phyloP scores from a whole-genome alignment of 192 early-diverging fungal genomes.

The Backusella liffmaniae region DNA sequence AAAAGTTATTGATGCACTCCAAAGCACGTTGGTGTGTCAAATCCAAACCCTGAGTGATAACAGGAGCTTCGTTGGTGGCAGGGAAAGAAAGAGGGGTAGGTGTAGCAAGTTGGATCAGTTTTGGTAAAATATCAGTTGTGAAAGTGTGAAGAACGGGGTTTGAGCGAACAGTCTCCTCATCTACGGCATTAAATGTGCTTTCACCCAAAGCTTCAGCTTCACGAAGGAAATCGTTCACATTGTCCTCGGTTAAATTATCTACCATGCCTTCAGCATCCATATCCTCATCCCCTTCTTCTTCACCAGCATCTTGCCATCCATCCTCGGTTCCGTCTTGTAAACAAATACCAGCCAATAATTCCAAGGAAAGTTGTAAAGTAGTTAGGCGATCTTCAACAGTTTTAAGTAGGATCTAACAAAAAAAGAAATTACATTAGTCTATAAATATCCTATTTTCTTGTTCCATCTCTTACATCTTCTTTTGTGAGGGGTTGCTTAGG shows the following conservation, averaged over 20 bases:
- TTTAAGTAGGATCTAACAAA: slow-evolving; percentile 33
- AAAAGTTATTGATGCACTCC: slow-evolving; percentile 74
- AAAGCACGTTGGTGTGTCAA: slow-evolving; percentile 66
- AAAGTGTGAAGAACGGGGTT: slow-evolving; percentile 49
- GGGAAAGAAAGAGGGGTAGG: slow-evolving; percentile 52
- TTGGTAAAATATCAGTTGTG: slow-evolving; percentile 46
- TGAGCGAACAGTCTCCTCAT: slow-evolving; percentile 26
- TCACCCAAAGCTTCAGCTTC: slow-evolving; percentile 34
- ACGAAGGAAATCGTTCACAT: slow-evolving; percentile 30
- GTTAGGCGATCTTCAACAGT: slow-evolving; percentile 54
- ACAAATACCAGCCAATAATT: slow-evolving; percentile 83
- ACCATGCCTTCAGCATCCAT: slow-evolving; percentile 48
- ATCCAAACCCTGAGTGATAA: slow-evolving; percentile 50
- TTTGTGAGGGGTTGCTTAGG: slow-evolving; percentile 32
- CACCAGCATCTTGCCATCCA: slow-evolving; percentile 41
- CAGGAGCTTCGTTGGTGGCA: slow-evolving; percentile 19
- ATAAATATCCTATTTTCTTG: not conserved
- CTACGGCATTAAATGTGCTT: slow-evolving; percentile 30
- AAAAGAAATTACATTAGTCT: not conserved
- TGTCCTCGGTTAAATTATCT: slow-evolving; percentile 34
- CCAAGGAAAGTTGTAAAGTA: slow-evolving; percentile 71
- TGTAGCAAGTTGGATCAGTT: slow-evolving; percentile 45
- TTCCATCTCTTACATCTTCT: slow-evolving; percentile 27
- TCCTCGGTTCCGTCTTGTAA: slow-evolving; percentile 60
- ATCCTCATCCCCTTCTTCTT: slow-evolving; percentile 39